Evolutionary conservation across 2,329 filamentous ascomycete genomes (phyloP).

Genomic region (Chaetomium strumarium): DNA sequence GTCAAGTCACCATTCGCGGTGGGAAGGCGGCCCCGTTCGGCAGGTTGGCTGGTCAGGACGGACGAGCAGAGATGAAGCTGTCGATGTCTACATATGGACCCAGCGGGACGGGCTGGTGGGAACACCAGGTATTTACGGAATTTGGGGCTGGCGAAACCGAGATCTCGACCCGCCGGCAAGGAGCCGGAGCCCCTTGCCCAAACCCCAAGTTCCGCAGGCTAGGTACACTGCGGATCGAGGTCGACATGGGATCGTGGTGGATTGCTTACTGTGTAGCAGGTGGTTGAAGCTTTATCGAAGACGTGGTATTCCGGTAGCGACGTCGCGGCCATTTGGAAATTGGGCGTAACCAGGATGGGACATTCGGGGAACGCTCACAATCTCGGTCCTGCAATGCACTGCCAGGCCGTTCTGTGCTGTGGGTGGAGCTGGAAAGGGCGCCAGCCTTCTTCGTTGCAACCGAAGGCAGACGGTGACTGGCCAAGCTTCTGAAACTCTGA

Average conservation of each 20-base stretch:
- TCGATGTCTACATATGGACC: not conserved
- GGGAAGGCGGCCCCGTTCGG: slow-evolving; percentile 2
- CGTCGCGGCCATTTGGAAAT: not conserved
- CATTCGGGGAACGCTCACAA: slow-evolving; percentile 1
- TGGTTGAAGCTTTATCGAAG: not conserved
- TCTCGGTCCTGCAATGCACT: not conserved
- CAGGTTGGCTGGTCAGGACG: not conserved
- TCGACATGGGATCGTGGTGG: slow-evolving; percentile 1
- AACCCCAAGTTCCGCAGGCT: slow-evolving; percentile 9
- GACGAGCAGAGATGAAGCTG: not conserved
- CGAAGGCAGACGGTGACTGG: not conserved
- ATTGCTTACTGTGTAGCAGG: not conserved
- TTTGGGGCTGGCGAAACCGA: not conserved
- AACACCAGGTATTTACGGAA: slow-evolving; percentile 4
- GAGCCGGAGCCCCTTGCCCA: not conserved
- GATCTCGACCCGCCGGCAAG: not conserved
- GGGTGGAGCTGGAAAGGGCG: not conserved
- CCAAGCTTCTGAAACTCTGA: not conserved
- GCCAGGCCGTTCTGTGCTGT: not conserved
- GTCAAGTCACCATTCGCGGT: slow-evolving; percentile 12
- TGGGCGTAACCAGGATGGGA: not conserved
- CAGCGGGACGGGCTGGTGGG: not conserved
- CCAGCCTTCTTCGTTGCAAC: not conserved
- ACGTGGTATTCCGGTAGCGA: not conserved
- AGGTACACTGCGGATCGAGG: not conserved